Evolutionary conservation across 2,329 filamentous ascomycete species (phyloP).

Genomic region (Rhynchosporium secalis): DNA sequence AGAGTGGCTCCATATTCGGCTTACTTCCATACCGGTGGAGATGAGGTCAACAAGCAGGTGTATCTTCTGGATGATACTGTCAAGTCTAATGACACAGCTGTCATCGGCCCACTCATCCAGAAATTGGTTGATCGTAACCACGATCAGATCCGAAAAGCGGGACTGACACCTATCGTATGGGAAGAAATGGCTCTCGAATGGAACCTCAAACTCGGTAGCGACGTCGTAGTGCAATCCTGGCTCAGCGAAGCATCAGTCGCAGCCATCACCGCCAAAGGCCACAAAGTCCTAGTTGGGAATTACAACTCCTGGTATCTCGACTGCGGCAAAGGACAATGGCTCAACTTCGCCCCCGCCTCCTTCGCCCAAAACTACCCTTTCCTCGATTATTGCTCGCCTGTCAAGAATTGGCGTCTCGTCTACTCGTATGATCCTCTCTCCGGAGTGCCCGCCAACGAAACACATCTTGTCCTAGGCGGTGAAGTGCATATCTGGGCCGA

Average conservation of each 20-base stretch:
- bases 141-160: conserved; percentile 59
- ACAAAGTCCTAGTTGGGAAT: conserved; percentile 73
- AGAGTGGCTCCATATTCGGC: conserved; percentile 66
- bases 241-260: conserved; percentile 61
- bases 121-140: conserved; percentile 73
- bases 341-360: conserved; percentile 62
- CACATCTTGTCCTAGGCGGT: conserved; percentile 73
- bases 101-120: conserved; percentile 76
- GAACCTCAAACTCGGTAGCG: conserved; percentile 70
- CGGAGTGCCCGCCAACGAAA: conserved; percentile 59
- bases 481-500: conserved; percentile 84
- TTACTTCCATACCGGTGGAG: conserved; percentile 85
- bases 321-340: conserved; percentile 78
- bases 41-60: conserved; percentile 78
- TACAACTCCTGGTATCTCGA: conserved; percentile 84
- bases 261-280: conserved; percentile 59
- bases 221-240: conserved; percentile 81
- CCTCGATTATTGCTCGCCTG: conserved; percentile 76
- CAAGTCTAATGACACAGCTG: conserved; percentile 59
- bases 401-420: conserved; percentile 78
- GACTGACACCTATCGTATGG: conserved; percentile 78
- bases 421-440: conserved; percentile 77
- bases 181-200: conserved; percentile 81
- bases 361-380: conserved; percentile 64
- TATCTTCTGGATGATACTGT: conserved; percentile 75